Conservation (phyloP, 768 basidiomycete genomes). For the Psilocybe cyanescens region DNA sequence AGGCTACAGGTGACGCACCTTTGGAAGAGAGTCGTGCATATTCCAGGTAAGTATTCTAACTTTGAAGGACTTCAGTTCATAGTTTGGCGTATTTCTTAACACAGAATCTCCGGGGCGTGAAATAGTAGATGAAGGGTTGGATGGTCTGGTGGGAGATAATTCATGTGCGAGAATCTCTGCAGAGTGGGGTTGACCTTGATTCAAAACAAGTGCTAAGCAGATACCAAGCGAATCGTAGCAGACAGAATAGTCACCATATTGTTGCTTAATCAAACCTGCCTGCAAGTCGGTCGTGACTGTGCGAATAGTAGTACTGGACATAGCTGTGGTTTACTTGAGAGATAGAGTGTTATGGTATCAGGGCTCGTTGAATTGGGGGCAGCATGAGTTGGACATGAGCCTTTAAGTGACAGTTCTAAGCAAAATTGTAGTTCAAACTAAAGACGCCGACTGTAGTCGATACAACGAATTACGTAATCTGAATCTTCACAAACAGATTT, state of each 20-base stretch:
- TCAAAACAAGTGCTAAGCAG: background rate
- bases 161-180: slow-evolving; percentile 56
- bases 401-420: background rate
- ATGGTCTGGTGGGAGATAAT: slow-evolving; percentile 32
- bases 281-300: slow-evolving; percentile 7
- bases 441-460: background rate
- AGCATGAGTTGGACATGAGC: slow-evolving; percentile 28
- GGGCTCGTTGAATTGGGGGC: slow-evolving; percentile 1
- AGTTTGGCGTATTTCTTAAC: slow-evolving; percentile 25
- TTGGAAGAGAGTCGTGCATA: slow-evolving; percentile 84
- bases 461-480: slow-evolving; percentile 1
- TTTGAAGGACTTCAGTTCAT: slow-evolving; percentile 55
- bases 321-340: background rate
- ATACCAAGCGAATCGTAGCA: background rate
- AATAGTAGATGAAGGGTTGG: slow-evolving; percentile 5
- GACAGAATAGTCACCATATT: slow-evolving; percentile 7
- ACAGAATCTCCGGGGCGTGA: background rate
- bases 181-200: slow-evolving; percentile 33
- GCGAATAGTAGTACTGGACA: slow-evolving; percentile 2
- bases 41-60: slow-evolving; percentile 80
- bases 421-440: background rate
- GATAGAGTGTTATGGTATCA: background rate
- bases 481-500: slow-evolving; percentile 1
- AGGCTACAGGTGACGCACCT: slow-evolving; percentile 40
- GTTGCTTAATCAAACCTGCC: slow-evolving; percentile 12